These are phyloP conservation scores for Mixia osmundae DNA, from an alignment of 1,284 basidiomycete genomes.

Conservation along the genomic window DNA sequence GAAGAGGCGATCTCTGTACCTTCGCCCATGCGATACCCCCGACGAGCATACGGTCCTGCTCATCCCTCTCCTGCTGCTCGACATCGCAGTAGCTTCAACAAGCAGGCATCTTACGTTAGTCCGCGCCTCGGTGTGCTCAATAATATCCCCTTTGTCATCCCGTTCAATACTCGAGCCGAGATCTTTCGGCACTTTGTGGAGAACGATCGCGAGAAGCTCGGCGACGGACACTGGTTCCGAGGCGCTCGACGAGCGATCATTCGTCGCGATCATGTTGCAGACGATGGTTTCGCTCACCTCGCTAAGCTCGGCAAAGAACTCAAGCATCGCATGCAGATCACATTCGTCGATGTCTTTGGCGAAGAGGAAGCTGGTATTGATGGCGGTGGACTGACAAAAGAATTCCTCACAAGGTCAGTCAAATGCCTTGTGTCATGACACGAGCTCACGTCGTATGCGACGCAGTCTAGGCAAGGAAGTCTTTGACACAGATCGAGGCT, in stretches of 20 bases:
- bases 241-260: conserved; percentile 31
- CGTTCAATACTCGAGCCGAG: conserved; percentile 67
- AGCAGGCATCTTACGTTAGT: conserved; percentile 44
- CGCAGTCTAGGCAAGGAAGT: conserved; percentile 60
- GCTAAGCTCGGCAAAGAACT: conserved; percentile 40
- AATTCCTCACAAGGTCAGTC: conserved; percentile 54
- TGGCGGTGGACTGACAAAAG: conserved; percentile 93
- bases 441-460: too few relatives aligned
- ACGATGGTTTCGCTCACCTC: conserved; percentile 68
- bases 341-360: conserved; percentile 75
- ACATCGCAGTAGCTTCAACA: too few relatives aligned
- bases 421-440: background rate
- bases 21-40: too few relatives aligned
- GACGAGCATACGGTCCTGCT: too few relatives aligned
- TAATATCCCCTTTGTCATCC: conserved; percentile 89
- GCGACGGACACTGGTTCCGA: conserved; percentile 3
- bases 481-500: conserved; percentile 76
- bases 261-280: conserved; percentile 45
- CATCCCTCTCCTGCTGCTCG: too few relatives aligned
- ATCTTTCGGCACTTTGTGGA: conserved; percentile 67
- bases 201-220: conserved; percentile 28
- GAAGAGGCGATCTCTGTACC: conserved; percentile 14
- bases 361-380: conserved; percentile 75
- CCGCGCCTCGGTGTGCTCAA: conserved; percentile 77
- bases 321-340: conserved; percentile 59